Conservation (phyloP, 352 stramenopile species). For the Globisporangium cylindrosporum region DNA sequence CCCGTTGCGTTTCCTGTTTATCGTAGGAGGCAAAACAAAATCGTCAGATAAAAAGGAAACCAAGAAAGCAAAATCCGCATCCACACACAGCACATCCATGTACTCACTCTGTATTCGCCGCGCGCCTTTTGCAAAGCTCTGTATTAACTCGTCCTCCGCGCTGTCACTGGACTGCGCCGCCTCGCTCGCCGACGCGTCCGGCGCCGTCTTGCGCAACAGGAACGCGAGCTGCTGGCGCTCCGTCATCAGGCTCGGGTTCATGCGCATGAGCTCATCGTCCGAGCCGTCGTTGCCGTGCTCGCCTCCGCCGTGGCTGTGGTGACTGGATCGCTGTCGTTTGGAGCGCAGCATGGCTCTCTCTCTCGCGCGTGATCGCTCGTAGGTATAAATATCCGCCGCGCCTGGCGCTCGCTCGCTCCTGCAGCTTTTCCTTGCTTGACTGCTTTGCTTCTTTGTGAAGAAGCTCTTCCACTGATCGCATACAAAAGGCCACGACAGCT, state of each 20-base stretch:
- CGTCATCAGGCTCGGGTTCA: constrained; percentile 74
- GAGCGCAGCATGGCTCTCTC: constrained; percentile 18
- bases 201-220: constrained; percentile 69
- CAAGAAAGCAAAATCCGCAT: background rate
- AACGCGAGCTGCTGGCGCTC: constrained; percentile 84
- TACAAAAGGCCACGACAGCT: constrained; percentile 1
- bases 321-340: constrained; percentile 16
- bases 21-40: background rate
- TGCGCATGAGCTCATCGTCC: constrained; percentile 18
- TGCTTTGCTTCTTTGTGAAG: background rate
- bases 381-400: constrained; percentile 9
- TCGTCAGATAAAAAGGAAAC: constrained; percentile 3
- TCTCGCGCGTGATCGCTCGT: background rate
- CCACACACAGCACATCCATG: background rate
- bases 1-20: constrained; percentile 11
- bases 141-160: constrained; percentile 27
- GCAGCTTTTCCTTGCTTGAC: background rate
- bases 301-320: background rate
- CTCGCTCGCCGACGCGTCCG: constrained; percentile 33
- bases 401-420: background rate
- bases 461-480: constrained; percentile 11
- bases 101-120: constrained; percentile 16
- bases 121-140: constrained; percentile 7
- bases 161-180: constrained; percentile 28
- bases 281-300: constrained; percentile 3